Conservation (phyloP, 2,329 filamentous ascomycete species). For the Fulvia fulva region DNA sequence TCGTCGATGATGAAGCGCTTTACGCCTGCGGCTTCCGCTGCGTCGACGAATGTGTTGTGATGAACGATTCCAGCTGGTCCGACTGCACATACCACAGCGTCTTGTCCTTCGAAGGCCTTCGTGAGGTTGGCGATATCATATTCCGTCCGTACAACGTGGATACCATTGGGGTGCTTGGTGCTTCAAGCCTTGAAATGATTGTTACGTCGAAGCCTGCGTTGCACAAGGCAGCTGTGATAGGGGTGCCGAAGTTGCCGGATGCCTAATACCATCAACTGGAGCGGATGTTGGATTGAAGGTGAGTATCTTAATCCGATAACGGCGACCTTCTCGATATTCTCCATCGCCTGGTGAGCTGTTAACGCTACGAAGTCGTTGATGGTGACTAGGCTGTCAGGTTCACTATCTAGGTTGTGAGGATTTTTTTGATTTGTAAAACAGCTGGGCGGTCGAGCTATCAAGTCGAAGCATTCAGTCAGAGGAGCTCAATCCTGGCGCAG, state of each 20-base stretch:
- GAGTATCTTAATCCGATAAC: too few relatives aligned
- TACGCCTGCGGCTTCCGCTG: conserved; percentile 16
- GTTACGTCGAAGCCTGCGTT: conserved; percentile 46
- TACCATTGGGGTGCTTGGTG: conserved; percentile 28
- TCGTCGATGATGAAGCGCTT: conserved; percentile 19
- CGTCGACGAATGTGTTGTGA: conserved; percentile 15
- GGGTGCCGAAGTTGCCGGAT: conserved; percentile 21
- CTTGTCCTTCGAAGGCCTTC: conserved; percentile 24
- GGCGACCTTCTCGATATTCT: not conserved
- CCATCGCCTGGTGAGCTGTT: too few relatives aligned
- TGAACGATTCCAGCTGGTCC: conserved; percentile 9
- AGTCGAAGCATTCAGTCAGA: too few relatives aligned
- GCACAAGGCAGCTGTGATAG: conserved; percentile 16
- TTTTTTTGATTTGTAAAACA: too few relatives aligned
- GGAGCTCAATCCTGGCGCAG: too few relatives aligned
- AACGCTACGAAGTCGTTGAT: too few relatives aligned
- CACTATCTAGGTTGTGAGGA: too few relatives aligned
- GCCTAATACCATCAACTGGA: not conserved
- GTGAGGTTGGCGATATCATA: conserved; percentile 46
- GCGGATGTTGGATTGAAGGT: too few relatives aligned
- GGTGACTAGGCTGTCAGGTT: too few relatives aligned
- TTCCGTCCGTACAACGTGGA: conserved; percentile 37
- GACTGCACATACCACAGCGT: conserved; percentile 19
- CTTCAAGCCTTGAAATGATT: conserved; percentile 49
- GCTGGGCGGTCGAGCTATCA: too few relatives aligned